A percentile compares a stretch with the other conserved stretches of the same genome.
phyloP scores from a whole-genome alignment of 495 filamentous ascomycete genomes.

The Penicillium ochrochloron region DNA sequence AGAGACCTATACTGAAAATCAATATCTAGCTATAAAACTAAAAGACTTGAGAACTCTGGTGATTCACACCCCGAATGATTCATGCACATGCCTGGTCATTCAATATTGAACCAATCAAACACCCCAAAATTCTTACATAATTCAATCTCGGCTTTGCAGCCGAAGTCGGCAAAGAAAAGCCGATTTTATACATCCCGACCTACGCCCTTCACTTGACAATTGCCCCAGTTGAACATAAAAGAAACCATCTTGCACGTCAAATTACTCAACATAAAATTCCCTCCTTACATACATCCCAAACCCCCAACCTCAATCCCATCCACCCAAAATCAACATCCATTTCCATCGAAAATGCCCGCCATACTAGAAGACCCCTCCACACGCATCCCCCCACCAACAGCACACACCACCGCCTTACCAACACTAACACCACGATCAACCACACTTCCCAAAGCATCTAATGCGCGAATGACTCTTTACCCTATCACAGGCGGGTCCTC shows the following conservation, averaged over 20 bases:
- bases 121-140: not conserved
- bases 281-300: not conserved
- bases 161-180: slow-evolving; percentile 6
- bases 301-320: not conserved
- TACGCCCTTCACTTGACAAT: slow-evolving; percentile 9
- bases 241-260: not conserved
- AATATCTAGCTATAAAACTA: too few relatives aligned
- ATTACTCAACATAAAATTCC: not conserved
- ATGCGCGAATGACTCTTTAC: slow-evolving; percentile 81
- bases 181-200: slow-evolving; percentile 2
- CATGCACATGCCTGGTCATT: too few relatives aligned
- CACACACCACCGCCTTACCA: slow-evolving; percentile 55
- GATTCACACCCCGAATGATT: too few relatives aligned
- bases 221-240: not conserved
- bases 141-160: not conserved
- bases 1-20: too few relatives aligned
- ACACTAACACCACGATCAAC: slow-evolving; percentile 74
- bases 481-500: slow-evolving; percentile 69
- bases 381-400: slow-evolving; percentile 57
- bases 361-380: slow-evolving; percentile 80
- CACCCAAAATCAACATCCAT: not conserved
- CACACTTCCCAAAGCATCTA: slow-evolving; percentile 72
- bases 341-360: slow-evolving; percentile 42
- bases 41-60: too few relatives aligned
- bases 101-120: too few relatives aligned